phyloP scores from a whole-genome alignment of 495 filamentous ascomycete genomes.

The Glarea lozoyensis region DNA sequence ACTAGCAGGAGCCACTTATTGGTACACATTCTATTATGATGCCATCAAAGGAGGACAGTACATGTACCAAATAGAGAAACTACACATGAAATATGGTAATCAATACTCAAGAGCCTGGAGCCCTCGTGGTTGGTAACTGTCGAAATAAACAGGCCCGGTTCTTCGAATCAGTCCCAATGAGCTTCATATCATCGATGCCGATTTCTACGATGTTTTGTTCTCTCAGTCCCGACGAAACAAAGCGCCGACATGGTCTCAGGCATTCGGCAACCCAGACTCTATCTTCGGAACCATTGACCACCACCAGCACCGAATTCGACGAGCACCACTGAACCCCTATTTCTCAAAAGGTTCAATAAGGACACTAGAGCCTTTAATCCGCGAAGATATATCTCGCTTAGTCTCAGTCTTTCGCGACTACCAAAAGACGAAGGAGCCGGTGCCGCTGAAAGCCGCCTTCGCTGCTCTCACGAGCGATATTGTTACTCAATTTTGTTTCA shows the following conservation, averaged over 20 bases:
- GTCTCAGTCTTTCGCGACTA: slow-evolving; percentile 1
- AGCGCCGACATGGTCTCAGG: slow-evolving; percentile 5
- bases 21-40: slow-evolving; percentile 21
- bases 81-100: slow-evolving; percentile 41
- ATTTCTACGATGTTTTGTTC: slow-evolving; percentile 24
- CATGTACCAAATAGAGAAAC: slow-evolving; percentile 30
- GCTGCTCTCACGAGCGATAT: slow-evolving; percentile 10
- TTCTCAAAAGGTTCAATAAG: slow-evolving; percentile 1
- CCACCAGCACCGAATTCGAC: slow-evolving; percentile 27
- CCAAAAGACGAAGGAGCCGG: not conserved
- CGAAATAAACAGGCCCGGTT: slow-evolving; percentile 28
- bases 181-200: slow-evolving; percentile 36
- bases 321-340: slow-evolving; percentile 11
- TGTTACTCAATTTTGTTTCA: slow-evolving; percentile 7
- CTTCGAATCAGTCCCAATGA: slow-evolving; percentile 43
- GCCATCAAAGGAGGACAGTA: slow-evolving; percentile 24
- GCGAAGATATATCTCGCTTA: slow-evolving; percentile 2
- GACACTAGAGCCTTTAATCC: not conserved
- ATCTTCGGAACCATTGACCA: slow-evolving; percentile 23
- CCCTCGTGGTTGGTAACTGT: not conserved
- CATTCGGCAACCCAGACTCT: slow-evolving; percentile 18
- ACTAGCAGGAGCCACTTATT: slow-evolving; percentile 30
- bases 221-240: not conserved
- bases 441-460: slow-evolving; percentile 2
- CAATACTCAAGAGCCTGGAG: not conserved